Base-by-base conservation (phyloP, 768 basidiomycete genomes). In the Phylloporus sp. region DNA sequence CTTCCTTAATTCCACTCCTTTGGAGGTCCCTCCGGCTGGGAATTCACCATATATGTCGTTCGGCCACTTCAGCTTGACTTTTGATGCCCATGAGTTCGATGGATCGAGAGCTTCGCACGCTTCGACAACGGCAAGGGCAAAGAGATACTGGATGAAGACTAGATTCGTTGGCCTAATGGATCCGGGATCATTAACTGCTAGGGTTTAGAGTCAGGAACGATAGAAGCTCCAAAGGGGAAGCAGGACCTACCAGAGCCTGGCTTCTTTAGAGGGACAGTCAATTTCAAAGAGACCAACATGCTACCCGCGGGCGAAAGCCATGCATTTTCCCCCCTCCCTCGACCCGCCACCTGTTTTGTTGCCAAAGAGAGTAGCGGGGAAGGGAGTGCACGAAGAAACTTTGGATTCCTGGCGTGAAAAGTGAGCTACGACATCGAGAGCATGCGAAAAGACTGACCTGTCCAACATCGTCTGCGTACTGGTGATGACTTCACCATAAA, bases 381-480 rank as follows among this genome's bases (percentile, higher is more conserved):
- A 1, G 90, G 89, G 4, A 97, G 77, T 6, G 72, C 62, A 2
- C 80, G 72, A 32, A 95, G 76, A 16, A 97, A 71, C 11, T 70
- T 76, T 7, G 84, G 84, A 64, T 97, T 98, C 59, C 95, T 95
- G 22, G 26, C 3, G 10, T 8, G 4, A n/a, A 41, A n/a, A 28
- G 20, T 58, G 23, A 56, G 39, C 11, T 2, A 11, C 24, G 7
- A 42, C 31, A 36, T 22, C 13, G 10, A 22, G 35, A 29, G 22
- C 1, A 16, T 16, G 12, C 4, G 3, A 23, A 31, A 22, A 23
- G 1, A 70, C 86, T 70, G 57, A 94, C 95, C 85, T 89, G 64
- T 97, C 91, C 5, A 98, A 75, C 80, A 97, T 82, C 2, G 92
- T 94, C 66, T 98, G 97, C 0, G 95, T 98, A 58, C 91, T 94